Percentiles rank a stretch among this genome's conserved stretches.
Evolutionary conservation across 805 yeast species (phyloP).

Genomic region (Metschnikowia picachoensis): DNA sequence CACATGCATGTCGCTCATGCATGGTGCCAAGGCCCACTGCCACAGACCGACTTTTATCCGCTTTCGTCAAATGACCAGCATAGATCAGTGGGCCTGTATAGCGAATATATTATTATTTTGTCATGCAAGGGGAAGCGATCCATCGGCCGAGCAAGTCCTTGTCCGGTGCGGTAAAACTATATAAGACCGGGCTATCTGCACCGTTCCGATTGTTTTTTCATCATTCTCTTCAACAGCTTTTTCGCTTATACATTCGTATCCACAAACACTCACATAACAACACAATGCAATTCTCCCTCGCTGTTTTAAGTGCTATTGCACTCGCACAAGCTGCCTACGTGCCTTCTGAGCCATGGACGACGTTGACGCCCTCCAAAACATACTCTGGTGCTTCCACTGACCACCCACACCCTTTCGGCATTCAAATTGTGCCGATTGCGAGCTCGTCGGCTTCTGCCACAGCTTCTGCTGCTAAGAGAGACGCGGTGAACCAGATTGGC

Average conservation of each 20-base stretch:
- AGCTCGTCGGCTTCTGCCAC: constrained; percentile 20
- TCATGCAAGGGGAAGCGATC: constrained; percentile 11
- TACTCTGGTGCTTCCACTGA: constrained; percentile 55
- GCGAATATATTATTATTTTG: background rate
- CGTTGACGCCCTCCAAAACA: constrained; percentile 62
- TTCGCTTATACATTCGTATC: background rate
- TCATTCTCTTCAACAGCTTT: background rate
- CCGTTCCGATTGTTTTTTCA: background rate
- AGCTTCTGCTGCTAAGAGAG: constrained; percentile 26
- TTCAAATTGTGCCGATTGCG: constrained; percentile 53
- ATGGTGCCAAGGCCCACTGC: background rate
- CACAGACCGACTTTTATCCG: constrained; percentile 3
- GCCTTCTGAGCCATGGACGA: constrained; percentile 66
- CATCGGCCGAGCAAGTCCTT: background rate
- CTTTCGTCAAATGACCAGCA: constrained; percentile 9
- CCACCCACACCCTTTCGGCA: constrained; percentile 58
- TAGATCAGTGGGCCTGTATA: constrained; percentile 2
- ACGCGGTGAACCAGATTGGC: constrained; percentile 51
- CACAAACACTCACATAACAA: background rate
- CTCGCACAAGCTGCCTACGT: constrained; percentile 56
- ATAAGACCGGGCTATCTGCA: background rate
- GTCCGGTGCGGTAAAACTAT: background rate
- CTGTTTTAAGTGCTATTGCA: constrained; percentile 38
- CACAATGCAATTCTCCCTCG: constrained; percentile 16
- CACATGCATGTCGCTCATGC: constrained; percentile 5